Conservation (phyloP, 2,329 filamentous ascomycete genomes). For the Curvularia sp. region DNA sequence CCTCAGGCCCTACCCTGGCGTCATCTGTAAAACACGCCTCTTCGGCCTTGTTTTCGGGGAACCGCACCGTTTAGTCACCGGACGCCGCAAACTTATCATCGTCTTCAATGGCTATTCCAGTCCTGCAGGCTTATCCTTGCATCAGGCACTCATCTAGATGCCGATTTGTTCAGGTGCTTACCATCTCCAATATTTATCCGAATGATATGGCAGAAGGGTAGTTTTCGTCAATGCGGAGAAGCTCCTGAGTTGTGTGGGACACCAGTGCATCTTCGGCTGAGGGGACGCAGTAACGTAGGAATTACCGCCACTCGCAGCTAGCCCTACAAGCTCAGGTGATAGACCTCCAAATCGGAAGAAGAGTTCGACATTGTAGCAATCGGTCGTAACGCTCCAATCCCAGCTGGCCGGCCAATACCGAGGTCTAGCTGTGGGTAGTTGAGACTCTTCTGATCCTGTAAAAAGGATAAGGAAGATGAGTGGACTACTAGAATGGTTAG, state of each 20-base stretch:
- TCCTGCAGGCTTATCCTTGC: neutral
- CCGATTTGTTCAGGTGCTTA: neutral
- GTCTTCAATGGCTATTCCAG: neutral
- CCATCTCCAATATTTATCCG: neutral
- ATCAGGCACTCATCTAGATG: neutral
- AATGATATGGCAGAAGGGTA: neutral
- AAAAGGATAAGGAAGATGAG: neutral
- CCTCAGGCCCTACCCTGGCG: constrained; percentile 4
- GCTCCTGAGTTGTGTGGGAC: neutral
- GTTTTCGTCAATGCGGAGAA: neutral
- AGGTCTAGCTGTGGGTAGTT: neutral
- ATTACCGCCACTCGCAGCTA: neutral
- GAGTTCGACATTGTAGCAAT: neutral
- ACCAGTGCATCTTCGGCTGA: neutral
- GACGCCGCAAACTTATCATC: neutral
- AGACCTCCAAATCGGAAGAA: neutral
- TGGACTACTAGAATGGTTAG: neutral
- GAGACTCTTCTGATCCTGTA: neutral
- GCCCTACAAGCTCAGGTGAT: neutral
- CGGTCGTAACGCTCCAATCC: neutral
- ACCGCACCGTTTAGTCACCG: neutral
- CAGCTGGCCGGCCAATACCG: neutral
- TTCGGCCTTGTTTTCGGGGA: neutral
- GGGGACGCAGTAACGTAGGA: neutral
- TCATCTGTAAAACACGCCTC: neutral